A percentile compares a stretch with the other conserved stretches of the same genome.
These are phyloP conservation scores for Clarireedia monteithiana DNA, from an alignment of 2,329 filamentous ascomycete genomes.

Conservation along the genomic window DNA sequence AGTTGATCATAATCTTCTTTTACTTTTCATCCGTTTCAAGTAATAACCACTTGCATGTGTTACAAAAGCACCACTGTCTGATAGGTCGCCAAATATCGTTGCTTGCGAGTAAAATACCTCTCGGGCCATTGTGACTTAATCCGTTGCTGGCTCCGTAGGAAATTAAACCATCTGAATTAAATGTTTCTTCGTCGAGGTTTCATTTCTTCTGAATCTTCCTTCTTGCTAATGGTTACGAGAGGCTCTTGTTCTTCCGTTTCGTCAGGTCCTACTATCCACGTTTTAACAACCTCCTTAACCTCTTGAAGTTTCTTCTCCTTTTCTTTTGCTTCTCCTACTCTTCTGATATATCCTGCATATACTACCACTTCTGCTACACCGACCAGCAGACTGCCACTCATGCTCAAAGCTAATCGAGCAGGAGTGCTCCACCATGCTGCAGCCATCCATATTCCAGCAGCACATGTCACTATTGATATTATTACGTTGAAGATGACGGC, in stretches of 20 bases:
- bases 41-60: too few species aligned
- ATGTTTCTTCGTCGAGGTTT: slow-evolving; percentile 6
- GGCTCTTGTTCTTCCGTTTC: slow-evolving; percentile 21
- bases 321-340: slow-evolving; percentile 59
- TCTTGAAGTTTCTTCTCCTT: slow-evolving; percentile 54
- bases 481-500: slow-evolving; percentile 85
- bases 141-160: not conserved
- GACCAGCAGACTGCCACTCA: slow-evolving; percentile 62
- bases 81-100: too few species aligned
- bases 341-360: slow-evolving; percentile 67
- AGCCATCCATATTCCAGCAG: slow-evolving; percentile 69
- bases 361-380: slow-evolving; percentile 71
- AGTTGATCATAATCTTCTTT: too few species aligned
- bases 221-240: not conserved
- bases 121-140: not conserved
- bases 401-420: slow-evolving; percentile 59
- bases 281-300: slow-evolving; percentile 61
- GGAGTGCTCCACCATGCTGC: slow-evolving; percentile 70
- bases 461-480: slow-evolving; percentile 74
- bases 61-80: too few species aligned
- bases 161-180: not conserved
- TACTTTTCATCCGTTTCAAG: too few species aligned
- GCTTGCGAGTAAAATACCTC: too few species aligned
- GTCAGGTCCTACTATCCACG: slow-evolving; percentile 54
- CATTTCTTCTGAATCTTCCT: not conserved